Conservation (phyloP, 2,329 filamentous ascomycete genomes). For the Scedosporium dehoogii region DNA sequence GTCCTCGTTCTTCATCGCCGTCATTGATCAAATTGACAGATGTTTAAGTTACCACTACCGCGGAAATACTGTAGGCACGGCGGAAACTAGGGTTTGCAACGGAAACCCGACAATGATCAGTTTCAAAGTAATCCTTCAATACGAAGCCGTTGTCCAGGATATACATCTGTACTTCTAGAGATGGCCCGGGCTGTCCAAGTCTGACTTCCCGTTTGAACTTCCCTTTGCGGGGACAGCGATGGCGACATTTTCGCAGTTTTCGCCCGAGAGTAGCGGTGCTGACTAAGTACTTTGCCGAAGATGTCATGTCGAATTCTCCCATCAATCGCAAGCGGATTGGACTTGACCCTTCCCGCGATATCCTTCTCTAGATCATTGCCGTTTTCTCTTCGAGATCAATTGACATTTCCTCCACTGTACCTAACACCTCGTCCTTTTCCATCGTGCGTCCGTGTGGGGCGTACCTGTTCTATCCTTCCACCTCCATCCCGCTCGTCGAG, state of each 20-base stretch:
- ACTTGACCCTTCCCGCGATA: no score
- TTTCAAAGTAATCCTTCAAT: no score
- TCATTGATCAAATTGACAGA: not conserved
- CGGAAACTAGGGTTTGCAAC: no score
- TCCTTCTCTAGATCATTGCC: no score
- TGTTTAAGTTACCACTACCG: no score
- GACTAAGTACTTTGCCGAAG: constrained; percentile 1
- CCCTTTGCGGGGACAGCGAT: not conserved
- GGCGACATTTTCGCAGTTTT: constrained; percentile 6
- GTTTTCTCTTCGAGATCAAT: not conserved
- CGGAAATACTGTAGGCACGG: no score
- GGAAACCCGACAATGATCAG: no score
- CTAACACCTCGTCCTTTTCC: not conserved
- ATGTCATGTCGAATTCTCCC: not conserved
- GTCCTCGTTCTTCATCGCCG: not conserved
- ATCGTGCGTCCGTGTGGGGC: constrained; percentile 1
- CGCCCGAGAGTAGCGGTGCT: constrained; percentile 1
- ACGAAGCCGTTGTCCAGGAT: no score
- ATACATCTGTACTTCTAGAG: no score
- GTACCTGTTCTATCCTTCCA: not conserved
- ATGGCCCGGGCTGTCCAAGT: not conserved
- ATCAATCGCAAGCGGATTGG: no score
- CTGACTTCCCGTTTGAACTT: not conserved
- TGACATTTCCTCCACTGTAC: not conserved
- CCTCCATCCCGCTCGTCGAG: not conserved